These are phyloP conservation scores for Cutaneotrichosporon sp. DNA, from an alignment of 1,284 basidiomycete genomes.

Conservation along the genomic window DNA sequence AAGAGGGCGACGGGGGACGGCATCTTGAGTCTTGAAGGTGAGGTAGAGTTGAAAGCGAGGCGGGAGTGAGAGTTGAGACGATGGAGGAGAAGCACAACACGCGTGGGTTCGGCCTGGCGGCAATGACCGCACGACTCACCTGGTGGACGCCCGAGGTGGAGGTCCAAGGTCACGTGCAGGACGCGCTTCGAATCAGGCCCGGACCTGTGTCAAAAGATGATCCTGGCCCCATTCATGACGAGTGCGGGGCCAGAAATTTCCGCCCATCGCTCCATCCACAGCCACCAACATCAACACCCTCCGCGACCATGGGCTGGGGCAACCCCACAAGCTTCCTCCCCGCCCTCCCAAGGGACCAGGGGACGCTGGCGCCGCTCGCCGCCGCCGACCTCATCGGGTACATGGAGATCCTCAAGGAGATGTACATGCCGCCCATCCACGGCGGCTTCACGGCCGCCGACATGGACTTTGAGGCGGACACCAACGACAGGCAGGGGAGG, in stretches of 20 bases:
- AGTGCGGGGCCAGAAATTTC: not conserved
- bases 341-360: conserved; percentile 37
- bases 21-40: not conserved
- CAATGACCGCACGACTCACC: no score
- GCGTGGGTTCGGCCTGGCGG: no score
- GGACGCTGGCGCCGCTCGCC: conserved; percentile 35
- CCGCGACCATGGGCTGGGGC: conserved; percentile 2
- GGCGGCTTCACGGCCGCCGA: conserved; percentile 43
- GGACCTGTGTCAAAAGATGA: not conserved
- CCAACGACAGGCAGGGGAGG: not conserved
- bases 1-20: not conserved
- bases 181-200: not conserved
- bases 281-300: conserved; percentile 6
- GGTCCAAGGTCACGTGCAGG: no score
- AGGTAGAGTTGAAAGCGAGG: no score
- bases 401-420: conserved; percentile 38
- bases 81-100: no score
- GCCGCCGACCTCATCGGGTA: conserved; percentile 34
- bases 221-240: not conserved
- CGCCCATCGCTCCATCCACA: not conserved
- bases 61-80: no score
- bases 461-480: conserved; percentile 22
- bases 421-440: conserved; percentile 47
- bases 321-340: conserved; percentile 42
- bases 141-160: not conserved